These are phyloP conservation scores for Arabidopsis suecica DNA, from an alignment of 345 rosid genomes.

Conservation along the genomic window DNA sequence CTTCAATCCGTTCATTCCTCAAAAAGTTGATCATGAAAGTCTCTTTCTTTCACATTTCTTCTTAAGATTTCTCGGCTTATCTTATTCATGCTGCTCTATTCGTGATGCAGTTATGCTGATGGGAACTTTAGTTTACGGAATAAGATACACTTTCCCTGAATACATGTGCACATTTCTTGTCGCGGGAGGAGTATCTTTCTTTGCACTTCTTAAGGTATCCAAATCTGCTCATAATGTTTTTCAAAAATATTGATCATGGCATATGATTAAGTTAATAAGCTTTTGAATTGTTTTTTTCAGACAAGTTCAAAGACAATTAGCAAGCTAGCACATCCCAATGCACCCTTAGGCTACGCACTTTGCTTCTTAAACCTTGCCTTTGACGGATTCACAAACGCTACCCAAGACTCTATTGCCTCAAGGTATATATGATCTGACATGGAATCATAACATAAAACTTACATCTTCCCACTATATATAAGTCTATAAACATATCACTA, in stretches of 20 bases:
- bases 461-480: not conserved
- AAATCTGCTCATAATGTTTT: not conserved
- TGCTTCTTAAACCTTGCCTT: slow-evolving; percentile 92
- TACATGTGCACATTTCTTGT: slow-evolving; percentile 83
- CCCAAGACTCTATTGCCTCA: slow-evolving; percentile 84
- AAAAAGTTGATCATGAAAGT: not conserved
- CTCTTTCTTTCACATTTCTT: not conserved
- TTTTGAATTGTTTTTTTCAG: slow-evolving; percentile 47
- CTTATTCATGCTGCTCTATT: not conserved
- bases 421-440: slow-evolving; percentile 51
- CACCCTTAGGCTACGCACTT: slow-evolving; percentile 87
- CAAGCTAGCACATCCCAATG: slow-evolving; percentile 94
- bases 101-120: slow-evolving; percentile 82
- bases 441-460: not conserved
- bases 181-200: slow-evolving; percentile 90
- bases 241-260: not conserved
- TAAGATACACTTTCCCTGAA: slow-evolving; percentile 77
- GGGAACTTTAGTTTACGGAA: slow-evolving; percentile 91
- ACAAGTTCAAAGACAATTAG: slow-evolving; percentile 90
- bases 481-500: not conserved
- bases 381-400: slow-evolving; percentile 96
- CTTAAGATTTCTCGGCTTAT: not conserved
- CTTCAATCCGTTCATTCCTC: not conserved
- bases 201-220: slow-evolving; percentile 85
- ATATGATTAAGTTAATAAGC: not conserved